Evolutionary conservation across 2,329 filamentous ascomycete genomes (phyloP), one percentile per base, ranked within the genome.

Genomic region (Colletotrichum liaoningense): DNA sequence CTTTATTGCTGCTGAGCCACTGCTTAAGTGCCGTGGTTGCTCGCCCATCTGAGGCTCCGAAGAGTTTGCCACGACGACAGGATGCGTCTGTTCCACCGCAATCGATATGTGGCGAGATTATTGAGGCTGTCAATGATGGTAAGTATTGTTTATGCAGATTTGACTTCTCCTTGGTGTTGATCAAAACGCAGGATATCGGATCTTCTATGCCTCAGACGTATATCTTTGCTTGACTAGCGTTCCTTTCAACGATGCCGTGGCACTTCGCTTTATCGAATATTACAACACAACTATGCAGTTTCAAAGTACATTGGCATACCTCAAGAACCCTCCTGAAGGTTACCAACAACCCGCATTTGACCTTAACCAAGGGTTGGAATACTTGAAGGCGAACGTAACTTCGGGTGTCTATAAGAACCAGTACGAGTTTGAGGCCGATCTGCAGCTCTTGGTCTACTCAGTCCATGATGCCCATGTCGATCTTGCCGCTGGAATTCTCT

Each of bases 241-340:
- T 2, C 69, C 69, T 4, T 68, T 68, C 26, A 52, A 72, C 35
- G 63, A 60, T n/a, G 63, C 64, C 35, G 42, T 63, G 33, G 69
- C 69, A 6, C 69, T 72, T 9, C 69, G 69, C 5, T 68, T 72
- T 19, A 72, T 72, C 56, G 69, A 68, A 7, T 72, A 72, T 12
- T 72, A 72, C 64, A 72, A 72, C 49, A 56, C 56, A 19, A 72
- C 69, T n/a, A 72, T 72, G 69, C 64, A 72, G 19, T 72, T 72
- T 16, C 69, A 72, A 26, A 72, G 69, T 22, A 72, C 69, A 1
- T 28, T 72, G 19, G 57, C 30, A 19, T 49, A 68, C 9, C 64
- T 72, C 28, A 72, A 68, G 16, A 67, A 38, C 22, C 69, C 69
- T 24, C 69, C 69, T 4, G 49, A 67, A 8, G 56, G 69, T 9